Conservation (phyloP, 2,329 filamentous ascomycete species). For the Claviceps pazoutovae region DNA sequence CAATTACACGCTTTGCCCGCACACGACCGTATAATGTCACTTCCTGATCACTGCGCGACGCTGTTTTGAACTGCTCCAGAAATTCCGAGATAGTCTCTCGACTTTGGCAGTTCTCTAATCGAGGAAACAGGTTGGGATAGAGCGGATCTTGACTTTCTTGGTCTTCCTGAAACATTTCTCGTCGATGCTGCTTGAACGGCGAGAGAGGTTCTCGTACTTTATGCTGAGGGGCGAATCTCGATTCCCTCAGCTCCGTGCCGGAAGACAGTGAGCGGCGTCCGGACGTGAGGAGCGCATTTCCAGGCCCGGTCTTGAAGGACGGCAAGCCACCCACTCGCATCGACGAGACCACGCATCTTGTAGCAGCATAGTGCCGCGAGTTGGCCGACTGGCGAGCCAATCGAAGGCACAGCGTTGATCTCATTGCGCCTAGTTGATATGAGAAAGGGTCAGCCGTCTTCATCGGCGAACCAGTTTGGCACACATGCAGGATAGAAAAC, state of each 20-base stretch:
- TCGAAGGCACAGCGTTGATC: conserved; percentile 22
- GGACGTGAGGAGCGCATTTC: background rate
- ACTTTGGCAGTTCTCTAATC: conserved; percentile 14
- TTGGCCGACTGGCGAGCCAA: conserved; percentile 18
- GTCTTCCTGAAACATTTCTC: conserved; percentile 18
- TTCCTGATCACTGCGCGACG: conserved; percentile 15
- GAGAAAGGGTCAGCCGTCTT: conserved; percentile 4
- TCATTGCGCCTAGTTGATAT: conserved; percentile 21
- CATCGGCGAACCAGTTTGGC: background rate
- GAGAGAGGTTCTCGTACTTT: conserved; percentile 15
- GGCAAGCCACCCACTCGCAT: conserved; percentile 1
- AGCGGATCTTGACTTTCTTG: conserved; percentile 21
- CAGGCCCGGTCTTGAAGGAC: background rate
- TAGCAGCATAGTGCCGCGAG: conserved; percentile 2
- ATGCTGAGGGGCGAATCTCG: conserved; percentile 9
- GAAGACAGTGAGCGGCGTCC: conserved; percentile 10
- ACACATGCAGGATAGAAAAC: conserved; percentile 1
- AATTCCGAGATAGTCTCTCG: background rate
- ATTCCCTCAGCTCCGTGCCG: conserved; percentile 3
- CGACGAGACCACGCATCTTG: background rate
- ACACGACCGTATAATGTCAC: conserved; percentile 48
- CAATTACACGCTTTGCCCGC: conserved; percentile 52
- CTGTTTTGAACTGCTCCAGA: conserved; percentile 11
- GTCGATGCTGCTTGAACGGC: conserved; percentile 24
- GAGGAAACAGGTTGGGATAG: conserved; percentile 22